A percentile compares a stretch with the other conserved stretches of the same genome.
phyloP scores from a whole-genome alignment of 805 yeast species.

The Saccharomyces kudriavzevii region DNA sequence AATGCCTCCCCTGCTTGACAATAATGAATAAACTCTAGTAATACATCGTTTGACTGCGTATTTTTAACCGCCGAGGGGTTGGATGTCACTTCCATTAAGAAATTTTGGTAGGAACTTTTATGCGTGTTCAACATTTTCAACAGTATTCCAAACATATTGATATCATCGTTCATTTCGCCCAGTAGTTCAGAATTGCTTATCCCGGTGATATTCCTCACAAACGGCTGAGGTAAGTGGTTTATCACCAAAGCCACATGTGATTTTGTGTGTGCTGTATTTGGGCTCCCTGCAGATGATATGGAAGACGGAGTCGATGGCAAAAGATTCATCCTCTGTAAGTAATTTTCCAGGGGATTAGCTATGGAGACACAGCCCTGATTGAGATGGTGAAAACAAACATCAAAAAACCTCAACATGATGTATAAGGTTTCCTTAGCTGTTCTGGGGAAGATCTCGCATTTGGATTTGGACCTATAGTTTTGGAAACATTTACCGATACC shows the following conservation, averaged over 20 bases:
- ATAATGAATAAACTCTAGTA: constrained; percentile 9
- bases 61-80: not conserved
- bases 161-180: constrained; percentile 13
- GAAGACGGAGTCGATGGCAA: constrained; percentile 28
- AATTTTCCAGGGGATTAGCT: constrained; percentile 22
- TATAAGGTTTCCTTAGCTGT: constrained; percentile 33
- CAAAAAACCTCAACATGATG: constrained; percentile 24
- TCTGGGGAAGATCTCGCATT: constrained; percentile 30
- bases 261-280: constrained; percentile 2
- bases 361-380: constrained; percentile 16
- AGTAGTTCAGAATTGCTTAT: constrained; percentile 10
- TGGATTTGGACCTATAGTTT: constrained; percentile 3
- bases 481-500: constrained; percentile 26
- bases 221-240: constrained; percentile 20
- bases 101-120: constrained; percentile 11
- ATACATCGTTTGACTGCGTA: constrained; percentile 3
- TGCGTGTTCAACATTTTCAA: constrained; percentile 16
- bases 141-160: constrained; percentile 17
- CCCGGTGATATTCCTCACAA: constrained; percentile 14
- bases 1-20: constrained; percentile 21
- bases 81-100: constrained; percentile 9
- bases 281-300: constrained; percentile 1
- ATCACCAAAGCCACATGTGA: constrained; percentile 10
- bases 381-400: constrained; percentile 20
- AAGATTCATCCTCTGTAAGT: constrained; percentile 14